These are phyloP conservation scores for Paragyromitra xinjiangensis DNA, from an alignment of 495 filamentous ascomycete genomes.

Conservation along the genomic window DNA sequence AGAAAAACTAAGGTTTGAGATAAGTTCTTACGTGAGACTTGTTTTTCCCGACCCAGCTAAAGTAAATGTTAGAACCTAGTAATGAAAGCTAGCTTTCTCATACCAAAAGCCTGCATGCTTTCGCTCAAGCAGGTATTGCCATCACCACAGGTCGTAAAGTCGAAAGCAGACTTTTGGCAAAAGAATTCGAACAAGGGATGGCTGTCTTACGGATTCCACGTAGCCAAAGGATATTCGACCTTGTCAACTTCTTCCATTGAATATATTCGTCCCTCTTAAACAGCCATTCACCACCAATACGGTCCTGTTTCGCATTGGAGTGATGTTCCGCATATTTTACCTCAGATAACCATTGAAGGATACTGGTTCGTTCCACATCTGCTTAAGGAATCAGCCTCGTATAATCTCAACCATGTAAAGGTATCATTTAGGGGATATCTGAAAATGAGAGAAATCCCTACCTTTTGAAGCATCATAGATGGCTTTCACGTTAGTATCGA, in stretches of 20 bases:
- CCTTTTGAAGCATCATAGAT: conserved; percentile 2
- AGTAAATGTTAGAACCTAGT: conserved; percentile 1
- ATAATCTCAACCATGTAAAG: neutral
- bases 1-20: too few relatives aligned
- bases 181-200: neutral
- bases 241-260: conserved; percentile 35
- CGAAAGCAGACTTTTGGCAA: neutral
- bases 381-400: neutral
- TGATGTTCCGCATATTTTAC: conserved; percentile 30
- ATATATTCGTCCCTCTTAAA: conserved; percentile 22
- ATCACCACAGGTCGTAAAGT: neutral
- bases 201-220: conserved; percentile 35
- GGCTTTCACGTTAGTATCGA: neutral
- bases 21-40: conserved; percentile 26
- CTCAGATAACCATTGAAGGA: conserved; percentile 31
- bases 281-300: conserved; percentile 42
- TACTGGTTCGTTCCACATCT: conserved; percentile 17
- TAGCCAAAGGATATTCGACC: conserved; percentile 35
- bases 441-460: neutral
- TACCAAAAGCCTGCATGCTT: neutral
- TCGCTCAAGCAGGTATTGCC: neutral
- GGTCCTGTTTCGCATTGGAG: conserved; percentile 4
- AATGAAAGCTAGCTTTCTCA: neutral
- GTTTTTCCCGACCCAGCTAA: conserved; percentile 44
- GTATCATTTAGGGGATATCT: neutral